phyloP scores from a whole-genome alignment of 148 eudicot species.

The Hydrangea macrophylla region DNA sequence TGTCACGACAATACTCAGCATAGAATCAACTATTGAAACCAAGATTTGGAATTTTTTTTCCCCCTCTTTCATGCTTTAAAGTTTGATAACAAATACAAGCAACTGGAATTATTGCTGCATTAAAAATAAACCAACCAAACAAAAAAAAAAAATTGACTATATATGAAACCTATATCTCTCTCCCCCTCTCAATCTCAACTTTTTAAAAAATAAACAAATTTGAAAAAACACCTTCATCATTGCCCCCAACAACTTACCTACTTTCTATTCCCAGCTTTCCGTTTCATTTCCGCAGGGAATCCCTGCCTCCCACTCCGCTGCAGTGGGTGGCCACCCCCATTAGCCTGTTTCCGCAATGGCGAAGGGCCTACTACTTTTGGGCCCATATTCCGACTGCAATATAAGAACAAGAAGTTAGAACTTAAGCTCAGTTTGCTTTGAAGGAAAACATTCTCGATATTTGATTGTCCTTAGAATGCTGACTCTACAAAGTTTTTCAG shows the following conservation, averaged over 20 bases:
- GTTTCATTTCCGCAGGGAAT: slow-evolving; percentile 48
- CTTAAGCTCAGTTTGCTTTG: too few species aligned
- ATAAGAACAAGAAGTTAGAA: slow-evolving; percentile 13
- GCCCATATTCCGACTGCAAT: slow-evolving; percentile 50
- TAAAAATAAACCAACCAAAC: slow-evolving; percentile 8
- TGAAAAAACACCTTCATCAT: slow-evolving; percentile 14
- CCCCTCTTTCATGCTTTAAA: background rate
- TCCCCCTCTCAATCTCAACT: slow-evolving; percentile 38
- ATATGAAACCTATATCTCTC: slow-evolving; percentile 7
- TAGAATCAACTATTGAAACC: background rate
- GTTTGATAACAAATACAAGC: slow-evolving; percentile 40
- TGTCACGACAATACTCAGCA: background rate
- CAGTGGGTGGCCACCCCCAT: slow-evolving; percentile 31
- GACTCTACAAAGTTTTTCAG: too few species aligned
- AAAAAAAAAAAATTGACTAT: background rate
- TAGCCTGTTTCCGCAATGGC: slow-evolving; percentile 51
- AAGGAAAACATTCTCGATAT: too few species aligned
- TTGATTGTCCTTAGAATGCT: too few species aligned
- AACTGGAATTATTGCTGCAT: slow-evolving; percentile 71
- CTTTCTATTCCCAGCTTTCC: slow-evolving; percentile 63
- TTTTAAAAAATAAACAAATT: slow-evolving; percentile 25
- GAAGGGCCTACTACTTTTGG: slow-evolving; percentile 44
- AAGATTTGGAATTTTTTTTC: background rate
- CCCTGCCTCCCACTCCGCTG: slow-evolving; percentile 56
- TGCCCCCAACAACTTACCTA: slow-evolving; percentile 27